Base-by-base conservation (phyloP, 305 asterid species). In the Lippia alba region DNA sequence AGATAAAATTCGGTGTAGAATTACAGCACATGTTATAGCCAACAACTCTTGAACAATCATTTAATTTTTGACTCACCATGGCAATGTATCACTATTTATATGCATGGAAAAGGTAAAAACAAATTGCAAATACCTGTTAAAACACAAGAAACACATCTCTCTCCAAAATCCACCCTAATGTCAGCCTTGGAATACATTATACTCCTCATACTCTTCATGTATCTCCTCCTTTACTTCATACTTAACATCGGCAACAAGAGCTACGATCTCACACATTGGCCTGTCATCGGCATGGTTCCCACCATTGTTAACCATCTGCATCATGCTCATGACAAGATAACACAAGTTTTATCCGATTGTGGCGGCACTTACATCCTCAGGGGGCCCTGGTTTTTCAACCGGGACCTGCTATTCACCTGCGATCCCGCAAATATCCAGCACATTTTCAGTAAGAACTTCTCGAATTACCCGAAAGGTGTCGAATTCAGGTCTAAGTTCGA, bases 341-440 rank as follows among this genome's bases (percentile, higher is more conserved):
- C 81, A 0, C 70, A 71, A 12, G 0, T 65, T 14, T 53, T 80
- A 0, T 12, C 19, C 6, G 48, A 58, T 3, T 3, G 10, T 8
- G 81, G 76, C 0, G 79, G 77, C 59, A 76, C 82, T 0, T 19
- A 19, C 30, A 12, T 7, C 14, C 66, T 82, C 33, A 75, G 11
- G 59, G 83, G 86, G 17, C 81, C 78, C 1, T 39, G 66, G 71
- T 62, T 76, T 15, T 4, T 56, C 30, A 67, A 66, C 58, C 39
- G 39, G 49, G 70, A 79, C 36, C 66, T 76, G 76, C 44, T 82
- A 12, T 0, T 82, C 36, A 78, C 80, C 2, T 11, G 79, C 18
- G 83, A 79, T 57, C 83, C 86, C 2, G 69, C 69, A 12, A 73
- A 82, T 18, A 68, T 82, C 57, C 77, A 78, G 41, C 74, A 82